These are phyloP conservation scores for Aspergillus phoenicis DNA, from an alignment of 2,329 filamentous ascomycete species.

Conservation along the genomic window DNA sequence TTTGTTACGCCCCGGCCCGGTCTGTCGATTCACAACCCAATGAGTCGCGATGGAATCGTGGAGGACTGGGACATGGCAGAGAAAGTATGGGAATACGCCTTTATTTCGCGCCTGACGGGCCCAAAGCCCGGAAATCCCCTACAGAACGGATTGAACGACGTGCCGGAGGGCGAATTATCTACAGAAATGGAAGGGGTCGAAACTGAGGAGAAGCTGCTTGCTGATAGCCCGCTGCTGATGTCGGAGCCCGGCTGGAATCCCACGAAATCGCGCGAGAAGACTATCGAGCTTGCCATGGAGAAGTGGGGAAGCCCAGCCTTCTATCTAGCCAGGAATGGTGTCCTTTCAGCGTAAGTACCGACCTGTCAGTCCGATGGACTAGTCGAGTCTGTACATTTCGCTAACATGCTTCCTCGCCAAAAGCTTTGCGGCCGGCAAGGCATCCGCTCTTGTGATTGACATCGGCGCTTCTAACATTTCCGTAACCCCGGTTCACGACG, in stretches of 20 bases:
- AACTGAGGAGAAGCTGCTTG: conserved; percentile 72
- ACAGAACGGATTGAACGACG: conserved; percentile 79
- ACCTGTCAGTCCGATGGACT: neutral
- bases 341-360: conserved; percentile 70
- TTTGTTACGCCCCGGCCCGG: conserved; percentile 74
- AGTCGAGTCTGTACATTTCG: neutral
- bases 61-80: conserved; percentile 95
- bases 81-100: conserved; percentile 88
- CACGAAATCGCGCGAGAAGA: conserved; percentile 84
- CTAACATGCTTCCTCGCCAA: conserved; percentile 11
- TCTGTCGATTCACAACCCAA: conserved; percentile 88
- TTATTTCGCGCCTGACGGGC: conserved; percentile 84
- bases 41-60: conserved; percentile 83
- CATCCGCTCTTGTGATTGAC: conserved; percentile 89
- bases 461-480: conserved; percentile 86
- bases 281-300: conserved; percentile 96
- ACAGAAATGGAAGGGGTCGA: conserved; percentile 64
- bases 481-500: conserved; percentile 89
- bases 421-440: conserved; percentile 85
- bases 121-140: conserved; percentile 68
- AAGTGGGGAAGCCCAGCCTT: conserved; percentile 94
- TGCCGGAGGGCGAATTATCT: conserved; percentile 59
- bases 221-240: conserved; percentile 88
- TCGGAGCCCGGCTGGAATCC: conserved; percentile 94
- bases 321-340: conserved; percentile 85